Percentiles rank a stretch among this genome's conserved stretches.
Evolutionary conservation across 2,329 filamentous ascomycete species (phyloP).

Genomic region (Xylariaceae sp.): DNA sequence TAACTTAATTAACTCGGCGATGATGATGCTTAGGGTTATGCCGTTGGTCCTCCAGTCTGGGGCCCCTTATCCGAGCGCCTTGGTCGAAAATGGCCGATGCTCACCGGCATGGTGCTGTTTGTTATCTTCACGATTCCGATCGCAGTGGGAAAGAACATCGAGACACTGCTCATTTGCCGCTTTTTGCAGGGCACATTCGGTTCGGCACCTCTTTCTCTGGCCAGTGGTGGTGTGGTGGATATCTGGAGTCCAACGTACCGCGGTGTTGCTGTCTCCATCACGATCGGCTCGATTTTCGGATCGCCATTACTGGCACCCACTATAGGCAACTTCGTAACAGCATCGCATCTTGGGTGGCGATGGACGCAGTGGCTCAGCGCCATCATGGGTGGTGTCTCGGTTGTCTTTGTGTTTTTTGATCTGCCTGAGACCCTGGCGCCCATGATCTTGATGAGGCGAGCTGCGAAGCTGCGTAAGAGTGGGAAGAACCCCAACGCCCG

Average conservation of each 20-base stretch:
- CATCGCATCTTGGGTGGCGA: conserved; percentile 15
- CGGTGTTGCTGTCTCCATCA: conserved; percentile 37
- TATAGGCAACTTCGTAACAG: conserved; percentile 20
- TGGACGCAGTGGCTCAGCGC: conserved; percentile 32
- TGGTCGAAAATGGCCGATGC: conserved; percentile 40
- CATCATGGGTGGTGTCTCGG: conserved; percentile 19
- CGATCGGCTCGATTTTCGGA: conserved; percentile 22
- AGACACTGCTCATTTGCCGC: conserved; percentile 29
- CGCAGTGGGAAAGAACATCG: conserved; percentile 26
- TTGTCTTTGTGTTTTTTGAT: conserved; percentile 9
- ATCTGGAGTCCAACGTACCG: conserved; percentile 35
- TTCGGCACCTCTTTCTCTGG: conserved; percentile 39
- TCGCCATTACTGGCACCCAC: conserved; percentile 14
- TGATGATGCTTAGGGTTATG: conserved; percentile 16
- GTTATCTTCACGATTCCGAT: conserved; percentile 43
- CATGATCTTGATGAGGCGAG: conserved; percentile 30
- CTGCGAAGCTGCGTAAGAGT: conserved; percentile 17
- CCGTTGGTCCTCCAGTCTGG: conserved; percentile 38
- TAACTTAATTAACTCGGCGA: neutral
- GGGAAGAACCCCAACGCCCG: conserved; percentile 13
- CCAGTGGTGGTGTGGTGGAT: conserved; percentile 40
- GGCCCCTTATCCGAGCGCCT: conserved; percentile 42
- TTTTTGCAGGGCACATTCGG: conserved; percentile 43
- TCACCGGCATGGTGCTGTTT: conserved; percentile 39
- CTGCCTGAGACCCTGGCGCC: conserved; percentile 15